phyloP scores from a whole-genome alignment of 2,329 filamentous ascomycete genomes.

The Teratosphaeria epicoccoides region DNA sequence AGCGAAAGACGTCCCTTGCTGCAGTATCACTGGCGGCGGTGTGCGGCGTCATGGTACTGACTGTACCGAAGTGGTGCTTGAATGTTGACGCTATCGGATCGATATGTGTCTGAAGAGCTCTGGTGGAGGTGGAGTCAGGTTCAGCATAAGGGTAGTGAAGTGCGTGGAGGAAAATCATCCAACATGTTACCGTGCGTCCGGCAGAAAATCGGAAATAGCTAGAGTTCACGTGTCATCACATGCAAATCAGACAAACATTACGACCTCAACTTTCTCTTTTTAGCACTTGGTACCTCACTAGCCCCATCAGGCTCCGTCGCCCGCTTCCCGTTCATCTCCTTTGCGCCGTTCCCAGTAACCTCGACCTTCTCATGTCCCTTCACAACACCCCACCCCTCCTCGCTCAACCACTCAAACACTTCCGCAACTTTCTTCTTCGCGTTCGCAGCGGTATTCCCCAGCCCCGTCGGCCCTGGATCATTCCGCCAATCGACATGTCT shows the following conservation, averaged over 20 bases:
- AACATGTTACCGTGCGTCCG: too few species aligned
- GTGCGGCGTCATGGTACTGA: too few species aligned
- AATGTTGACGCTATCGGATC: too few species aligned
- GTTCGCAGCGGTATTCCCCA: constrained; percentile 33
- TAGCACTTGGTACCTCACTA: not conserved
- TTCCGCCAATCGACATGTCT: constrained; percentile 35
- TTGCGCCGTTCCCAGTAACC: not conserved
- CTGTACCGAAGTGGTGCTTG: too few species aligned
- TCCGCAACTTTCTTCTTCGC: constrained; percentile 34
- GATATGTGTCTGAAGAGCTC: too few species aligned
- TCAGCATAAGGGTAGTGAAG: too few species aligned
- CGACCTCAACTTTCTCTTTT: not conserved
- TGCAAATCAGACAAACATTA: not conserved
- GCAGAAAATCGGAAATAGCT: not conserved
- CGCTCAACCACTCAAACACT: constrained; percentile 38
- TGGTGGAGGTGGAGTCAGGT: too few species aligned
- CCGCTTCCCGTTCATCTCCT: not conserved
- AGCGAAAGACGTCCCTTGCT: not conserved
- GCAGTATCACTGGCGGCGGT: not conserved
- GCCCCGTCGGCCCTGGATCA: constrained; percentile 42
- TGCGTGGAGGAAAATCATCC: not conserved
- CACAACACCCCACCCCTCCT: constrained; percentile 39
- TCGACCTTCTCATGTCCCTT: not conserved
- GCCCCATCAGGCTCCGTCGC: not conserved
- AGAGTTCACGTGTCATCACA: not conserved